Conservation (phyloP, 768 basidiomycete genomes). For the Suillus americanus region DNA sequence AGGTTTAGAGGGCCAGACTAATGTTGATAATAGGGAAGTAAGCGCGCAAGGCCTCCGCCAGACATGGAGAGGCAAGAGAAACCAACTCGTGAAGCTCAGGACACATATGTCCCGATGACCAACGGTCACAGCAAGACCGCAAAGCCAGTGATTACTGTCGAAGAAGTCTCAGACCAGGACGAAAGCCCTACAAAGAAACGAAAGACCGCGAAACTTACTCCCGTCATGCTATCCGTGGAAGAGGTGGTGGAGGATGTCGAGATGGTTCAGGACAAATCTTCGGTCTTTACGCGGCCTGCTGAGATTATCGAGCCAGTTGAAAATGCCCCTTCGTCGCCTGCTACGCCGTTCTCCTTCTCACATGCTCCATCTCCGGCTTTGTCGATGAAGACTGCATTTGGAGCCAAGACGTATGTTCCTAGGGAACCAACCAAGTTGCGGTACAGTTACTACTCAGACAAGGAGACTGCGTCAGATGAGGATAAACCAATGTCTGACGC, state of each 20-base stretch:
- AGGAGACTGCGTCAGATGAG: conserved; percentile 31
- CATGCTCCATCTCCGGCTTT: conserved; percentile 15
- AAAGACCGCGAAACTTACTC: conserved; percentile 35
- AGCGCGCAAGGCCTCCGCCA: conserved; percentile 71
- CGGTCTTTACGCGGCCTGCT: conserved; percentile 28
- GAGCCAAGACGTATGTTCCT: conserved; percentile 55
- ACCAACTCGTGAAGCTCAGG: conserved; percentile 11
- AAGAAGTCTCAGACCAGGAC: conserved; percentile 40
- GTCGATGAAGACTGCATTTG: conserved; percentile 19
- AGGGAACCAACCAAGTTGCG: conserved; percentile 81
- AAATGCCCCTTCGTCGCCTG: conserved; percentile 15
- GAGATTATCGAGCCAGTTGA: conserved; percentile 42
- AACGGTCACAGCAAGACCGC: conserved; percentile 17
- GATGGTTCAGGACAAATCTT: conserved; percentile 22
- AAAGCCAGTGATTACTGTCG: conserved; percentile 23
- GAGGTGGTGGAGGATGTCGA: conserved; percentile 35
- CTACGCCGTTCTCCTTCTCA: conserved; percentile 17
- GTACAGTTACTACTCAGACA: conserved; percentile 65
- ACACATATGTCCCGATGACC: neutral
- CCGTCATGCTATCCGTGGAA: neutral
- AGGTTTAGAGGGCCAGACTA: conserved; percentile 2
- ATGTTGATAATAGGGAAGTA: conserved; percentile 57
- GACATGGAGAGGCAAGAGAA: conserved; percentile 42
- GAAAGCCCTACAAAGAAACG: conserved; percentile 46
- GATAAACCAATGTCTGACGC: neutral